Evolutionary conservation across 2,329 filamentous ascomycete genomes (phyloP), one percentile per base, ranked within the genome.

Genomic region (Lachnellula cervina): DNA sequence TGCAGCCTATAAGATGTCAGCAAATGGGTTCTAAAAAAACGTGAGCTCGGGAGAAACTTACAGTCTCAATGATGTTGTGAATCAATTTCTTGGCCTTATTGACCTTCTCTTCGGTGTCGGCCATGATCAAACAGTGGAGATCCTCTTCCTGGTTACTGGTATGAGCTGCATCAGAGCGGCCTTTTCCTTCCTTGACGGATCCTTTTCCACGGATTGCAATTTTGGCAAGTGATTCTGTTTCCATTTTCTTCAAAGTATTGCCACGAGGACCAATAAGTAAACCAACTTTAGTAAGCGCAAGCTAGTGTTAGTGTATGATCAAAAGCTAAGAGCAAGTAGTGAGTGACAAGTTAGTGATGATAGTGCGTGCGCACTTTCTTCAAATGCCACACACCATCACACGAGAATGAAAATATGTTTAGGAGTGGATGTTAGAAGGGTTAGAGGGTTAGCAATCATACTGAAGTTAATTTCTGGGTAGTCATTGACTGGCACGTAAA

Each of bases 391-490:
- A 62, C 66, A 68, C 53, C 57, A 70, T 72, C 69, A 73, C 70
- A 72, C 67, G 69, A 59, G 65, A 68, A 71, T 64, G 68, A 72
- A 76, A 73, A 65, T 77, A 59, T 70, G 71, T 17, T 60, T 61
- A 48, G 57, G 62, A 69, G 64, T 42, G 68, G 71, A 69, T 71
- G 75, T 88, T 87, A 88, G 85, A 82, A 81, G 75, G 79, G 85
- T 89, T 87, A 86, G 85, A 91, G 90, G 91, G 90, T 96, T 96
- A 96, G 92, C 87, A 92, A 94, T 93, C 93, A 93, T 97, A 99
- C 94, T 99, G 90, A 99, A 99, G 88, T 99, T 99, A 87, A 99
- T 97, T 77, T 99, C 94, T 82, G 94, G 94, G 76, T 99, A 99
- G 77, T 99, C 94, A 84, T 99, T 99, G 80, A 99, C 94, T 74